These are phyloP conservation scores for Ophiostoma novo-ulmi DNA, from an alignment of 2,329 filamentous ascomycete species.

Conservation along the genomic window DNA sequence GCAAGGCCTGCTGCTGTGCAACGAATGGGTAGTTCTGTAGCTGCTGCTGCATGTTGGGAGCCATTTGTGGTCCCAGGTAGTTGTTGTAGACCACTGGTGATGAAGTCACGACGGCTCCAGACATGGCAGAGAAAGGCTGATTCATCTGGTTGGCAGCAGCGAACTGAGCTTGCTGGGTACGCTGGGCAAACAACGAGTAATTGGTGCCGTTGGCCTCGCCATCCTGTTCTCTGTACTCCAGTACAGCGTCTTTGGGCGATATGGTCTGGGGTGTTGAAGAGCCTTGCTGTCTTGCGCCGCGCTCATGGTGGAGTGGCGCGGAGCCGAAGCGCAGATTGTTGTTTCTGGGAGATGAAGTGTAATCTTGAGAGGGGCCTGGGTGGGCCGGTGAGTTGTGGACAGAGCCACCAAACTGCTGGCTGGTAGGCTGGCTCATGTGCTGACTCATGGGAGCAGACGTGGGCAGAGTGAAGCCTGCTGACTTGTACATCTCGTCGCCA, in stretches of 20 bases:
- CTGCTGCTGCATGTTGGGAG: conserved; percentile 38
- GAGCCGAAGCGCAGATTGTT: conserved; percentile 34
- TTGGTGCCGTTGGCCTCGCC: conserved; percentile 50
- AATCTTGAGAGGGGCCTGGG: conserved; percentile 37
- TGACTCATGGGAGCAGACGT: conserved; percentile 43
- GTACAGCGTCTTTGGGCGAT: conserved; percentile 83
- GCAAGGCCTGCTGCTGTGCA: conserved; percentile 26
- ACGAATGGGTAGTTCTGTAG: conserved; percentile 52
- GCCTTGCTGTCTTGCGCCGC: conserved; percentile 45
- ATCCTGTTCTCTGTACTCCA: conserved; percentile 76
- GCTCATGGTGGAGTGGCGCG: conserved; percentile 53
- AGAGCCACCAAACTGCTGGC: conserved; percentile 52
- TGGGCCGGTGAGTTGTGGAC: conserved; percentile 44
- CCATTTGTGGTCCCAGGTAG: conserved; percentile 34
- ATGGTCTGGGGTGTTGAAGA: conserved; percentile 71
- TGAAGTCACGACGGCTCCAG: conserved; percentile 26
- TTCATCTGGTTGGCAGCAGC: conserved; percentile 31
- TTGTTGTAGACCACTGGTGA: neutral
- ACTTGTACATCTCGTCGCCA: conserved; percentile 78
- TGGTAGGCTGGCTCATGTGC: conserved; percentile 68
- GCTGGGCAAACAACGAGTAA: conserved; percentile 60
- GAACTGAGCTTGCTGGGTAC: conserved; percentile 40
- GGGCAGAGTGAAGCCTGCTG: conserved; percentile 52
- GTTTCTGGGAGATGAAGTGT: neutral
- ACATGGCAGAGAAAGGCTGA: conserved; percentile 28